These are phyloP conservation scores for Taiozyma sp. DNA, from an alignment of 1,139 yeast genomes.

Conservation along the genomic window DNA sequence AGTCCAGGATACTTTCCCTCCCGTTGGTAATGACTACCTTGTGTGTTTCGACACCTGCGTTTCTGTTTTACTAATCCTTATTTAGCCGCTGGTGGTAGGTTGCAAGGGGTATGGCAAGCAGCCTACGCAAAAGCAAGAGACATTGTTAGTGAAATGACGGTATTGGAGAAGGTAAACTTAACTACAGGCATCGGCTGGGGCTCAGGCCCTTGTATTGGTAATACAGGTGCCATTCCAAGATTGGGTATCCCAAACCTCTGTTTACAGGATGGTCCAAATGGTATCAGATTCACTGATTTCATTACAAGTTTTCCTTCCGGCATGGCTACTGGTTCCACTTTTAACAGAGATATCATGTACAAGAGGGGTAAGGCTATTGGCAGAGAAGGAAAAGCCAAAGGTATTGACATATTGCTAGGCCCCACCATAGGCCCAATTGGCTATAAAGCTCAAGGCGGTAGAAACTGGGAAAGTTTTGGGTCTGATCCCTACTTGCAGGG, in stretches of 20 bases:
- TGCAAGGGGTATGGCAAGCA: slow-evolving; percentile 43
- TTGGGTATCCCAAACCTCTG: slow-evolving; percentile 53
- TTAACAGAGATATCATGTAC: slow-evolving; percentile 46
- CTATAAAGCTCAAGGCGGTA: slow-evolving; percentile 54
- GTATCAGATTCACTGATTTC: slow-evolving; percentile 54
- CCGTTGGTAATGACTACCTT: slow-evolving; percentile 17
- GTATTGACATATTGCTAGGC: slow-evolving; percentile 52
- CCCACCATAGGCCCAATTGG: slow-evolving; percentile 65
- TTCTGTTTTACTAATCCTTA: slow-evolving; percentile 1
- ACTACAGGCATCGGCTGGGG: slow-evolving; percentile 42
- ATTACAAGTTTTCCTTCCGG: slow-evolving; percentile 57
- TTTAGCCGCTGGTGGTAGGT: slow-evolving; percentile 22
- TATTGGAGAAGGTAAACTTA: slow-evolving; percentile 53
- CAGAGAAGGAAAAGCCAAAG: slow-evolving; percentile 47
- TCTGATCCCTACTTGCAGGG: slow-evolving; percentile 62
- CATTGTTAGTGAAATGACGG: slow-evolving; percentile 47
- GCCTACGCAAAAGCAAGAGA: slow-evolving; percentile 53
- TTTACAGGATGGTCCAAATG: slow-evolving; percentile 62
- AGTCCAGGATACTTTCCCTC: slow-evolving; percentile 23
- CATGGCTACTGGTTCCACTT: slow-evolving; percentile 52
- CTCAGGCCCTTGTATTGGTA: slow-evolving; percentile 59
- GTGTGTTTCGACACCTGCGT: not conserved
- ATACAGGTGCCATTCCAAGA: slow-evolving; percentile 54
- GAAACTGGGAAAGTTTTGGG: slow-evolving; percentile 66
- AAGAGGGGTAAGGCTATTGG: slow-evolving; percentile 55